Conservation (phyloP, 2,329 filamentous ascomycete species). For the Phyllosticta paracitricarpa region DNA sequence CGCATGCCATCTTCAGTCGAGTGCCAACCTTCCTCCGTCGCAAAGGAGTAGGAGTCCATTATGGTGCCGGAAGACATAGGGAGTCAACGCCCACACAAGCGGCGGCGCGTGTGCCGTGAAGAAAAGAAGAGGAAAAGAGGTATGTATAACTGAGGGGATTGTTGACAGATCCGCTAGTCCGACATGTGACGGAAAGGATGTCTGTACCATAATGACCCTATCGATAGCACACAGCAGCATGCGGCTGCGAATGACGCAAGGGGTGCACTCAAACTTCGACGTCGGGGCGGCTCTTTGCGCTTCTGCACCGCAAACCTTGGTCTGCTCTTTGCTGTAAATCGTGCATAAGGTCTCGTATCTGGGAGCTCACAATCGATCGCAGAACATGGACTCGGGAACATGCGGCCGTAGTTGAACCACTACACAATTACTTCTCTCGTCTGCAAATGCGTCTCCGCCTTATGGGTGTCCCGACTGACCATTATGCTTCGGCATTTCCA, state of each 20-base stretch:
- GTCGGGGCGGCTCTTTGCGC: background rate
- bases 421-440: background rate
- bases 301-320: background rate
- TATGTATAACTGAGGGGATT: background rate
- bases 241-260: background rate
- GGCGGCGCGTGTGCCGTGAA: background rate
- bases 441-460: background rate
- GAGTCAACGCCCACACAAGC: background rate
- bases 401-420: background rate
- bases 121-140: background rate
- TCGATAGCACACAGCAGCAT: background rate
- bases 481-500: background rate
- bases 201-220: background rate
- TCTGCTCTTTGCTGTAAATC: background rate
- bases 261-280: background rate
- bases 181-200: background rate
- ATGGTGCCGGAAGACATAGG: background rate
- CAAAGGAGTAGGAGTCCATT: background rate
- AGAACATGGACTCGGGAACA: background rate
- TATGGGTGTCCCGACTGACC: background rate
- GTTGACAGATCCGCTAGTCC: background rate
- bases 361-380: background rate
- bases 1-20: conserved; percentile 41
- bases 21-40: conserved; percentile 42
- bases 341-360: background rate